These are phyloP conservation scores for Coemansia sp. DNA, from an alignment of 192 early-diverging fungal genomes.

Conservation along the genomic window DNA sequence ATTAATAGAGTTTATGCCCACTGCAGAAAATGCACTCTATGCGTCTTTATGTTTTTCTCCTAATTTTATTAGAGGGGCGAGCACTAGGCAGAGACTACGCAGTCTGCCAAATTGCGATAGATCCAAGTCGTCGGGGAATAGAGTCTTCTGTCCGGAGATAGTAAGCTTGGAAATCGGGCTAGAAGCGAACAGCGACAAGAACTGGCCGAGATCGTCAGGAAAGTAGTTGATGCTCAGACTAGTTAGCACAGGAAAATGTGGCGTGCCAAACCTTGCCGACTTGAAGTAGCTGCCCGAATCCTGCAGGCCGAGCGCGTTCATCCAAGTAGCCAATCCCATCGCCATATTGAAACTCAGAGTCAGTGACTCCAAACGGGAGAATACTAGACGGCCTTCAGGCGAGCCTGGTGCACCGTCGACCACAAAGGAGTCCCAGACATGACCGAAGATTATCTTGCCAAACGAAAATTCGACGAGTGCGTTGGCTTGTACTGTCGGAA, in stretches of 20 bases:
- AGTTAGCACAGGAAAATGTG: background rate
- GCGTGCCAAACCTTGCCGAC: background rate
- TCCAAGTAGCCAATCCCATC: no score
- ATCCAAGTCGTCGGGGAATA: background rate
- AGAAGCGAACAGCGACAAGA: background rate
- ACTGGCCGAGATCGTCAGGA: background rate
- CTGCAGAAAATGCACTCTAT: no score
- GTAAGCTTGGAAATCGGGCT: background rate
- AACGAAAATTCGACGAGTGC: background rate
- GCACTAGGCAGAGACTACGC: background rate
- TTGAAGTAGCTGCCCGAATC: no score
- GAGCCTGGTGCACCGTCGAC: background rate
- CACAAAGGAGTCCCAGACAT: background rate
- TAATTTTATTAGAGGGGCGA: no score
- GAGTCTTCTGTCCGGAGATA: background rate
- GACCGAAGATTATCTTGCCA: no score
- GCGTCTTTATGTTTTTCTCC: no score
- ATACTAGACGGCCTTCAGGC: background rate
- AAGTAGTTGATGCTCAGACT: background rate
- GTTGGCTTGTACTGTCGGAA: background rate
- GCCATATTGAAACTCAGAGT: background rate
- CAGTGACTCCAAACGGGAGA: background rate
- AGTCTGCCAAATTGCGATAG: background rate
- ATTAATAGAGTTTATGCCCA: no score
- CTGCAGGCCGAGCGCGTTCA: no score